Percentiles rank a stretch among this genome's conserved stretches.
These are phyloP conservation scores for Eudorina sp. DNA, from an alignment of 139 green algal genomes.

Conservation along the genomic window DNA sequence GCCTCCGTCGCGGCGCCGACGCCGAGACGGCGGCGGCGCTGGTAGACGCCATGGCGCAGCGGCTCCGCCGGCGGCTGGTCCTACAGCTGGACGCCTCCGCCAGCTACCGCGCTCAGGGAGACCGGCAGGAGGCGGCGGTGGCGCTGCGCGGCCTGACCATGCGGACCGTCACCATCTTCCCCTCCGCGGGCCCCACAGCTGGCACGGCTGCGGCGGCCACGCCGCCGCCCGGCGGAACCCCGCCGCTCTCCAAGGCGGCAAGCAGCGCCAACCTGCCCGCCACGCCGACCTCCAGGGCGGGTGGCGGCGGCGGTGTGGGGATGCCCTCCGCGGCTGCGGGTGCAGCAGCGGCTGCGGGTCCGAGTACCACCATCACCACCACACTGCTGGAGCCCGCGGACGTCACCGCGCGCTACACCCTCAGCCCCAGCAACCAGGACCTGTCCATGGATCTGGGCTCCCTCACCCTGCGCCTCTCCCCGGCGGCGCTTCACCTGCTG, in stretches of 20 bases:
- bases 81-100: slow-evolving; percentile 57
- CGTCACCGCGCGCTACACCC: slow-evolving; percentile 25
- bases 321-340: not conserved
- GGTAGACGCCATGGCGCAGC: not conserved
- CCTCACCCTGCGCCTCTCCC: slow-evolving; percentile 76
- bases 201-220: not conserved
- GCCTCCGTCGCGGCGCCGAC: not conserved
- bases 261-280: slow-evolving; percentile 6
- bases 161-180: slow-evolving; percentile 28
- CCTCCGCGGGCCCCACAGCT: not conserved
- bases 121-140: slow-evolving; percentile 1
- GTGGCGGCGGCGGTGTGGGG: not conserved
- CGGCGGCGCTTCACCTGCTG: slow-evolving; percentile 78
- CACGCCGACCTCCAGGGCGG: not conserved
- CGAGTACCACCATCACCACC: slow-evolving; percentile 14
- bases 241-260: not conserved
- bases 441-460: slow-evolving; percentile 66
- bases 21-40: not conserved
- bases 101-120: not conserved
- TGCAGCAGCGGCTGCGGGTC: slow-evolving; percentile 7
- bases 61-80: slow-evolving; percentile 58
- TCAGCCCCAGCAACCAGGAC: slow-evolving; percentile 37
- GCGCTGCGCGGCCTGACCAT: slow-evolving; percentile 30
- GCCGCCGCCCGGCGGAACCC: not conserved
- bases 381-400: slow-evolving; percentile 64